phyloP scores from a whole-genome alignment of 768 basidiomycete genomes.

The Auriscalpium vulgare region DNA sequence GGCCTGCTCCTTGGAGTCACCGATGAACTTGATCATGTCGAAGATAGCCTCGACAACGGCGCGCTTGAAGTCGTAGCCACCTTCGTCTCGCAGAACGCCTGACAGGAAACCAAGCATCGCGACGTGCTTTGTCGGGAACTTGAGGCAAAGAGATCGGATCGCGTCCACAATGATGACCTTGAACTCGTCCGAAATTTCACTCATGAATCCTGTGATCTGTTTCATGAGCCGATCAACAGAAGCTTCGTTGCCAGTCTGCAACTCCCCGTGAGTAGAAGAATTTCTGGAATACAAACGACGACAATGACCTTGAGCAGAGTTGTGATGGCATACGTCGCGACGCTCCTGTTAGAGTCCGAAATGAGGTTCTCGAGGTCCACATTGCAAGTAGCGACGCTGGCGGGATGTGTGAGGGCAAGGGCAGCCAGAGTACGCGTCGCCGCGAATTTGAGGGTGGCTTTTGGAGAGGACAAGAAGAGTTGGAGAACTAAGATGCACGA shows the following conservation, averaged over 20 bases:
- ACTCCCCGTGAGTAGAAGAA: conserved; percentile 12
- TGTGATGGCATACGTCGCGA: conserved; percentile 98
- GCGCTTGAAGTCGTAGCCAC: conserved; percentile 99
- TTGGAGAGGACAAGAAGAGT: conserved; percentile 92
- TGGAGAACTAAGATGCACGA: conserved; percentile 62
- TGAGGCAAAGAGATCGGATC: conserved; percentile 95
- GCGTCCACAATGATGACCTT: conserved; percentile 99
- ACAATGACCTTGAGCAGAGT: conserved; percentile 81
- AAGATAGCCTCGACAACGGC: conserved; percentile 99
- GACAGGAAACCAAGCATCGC: conserved; percentile 97
- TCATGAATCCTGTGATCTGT: conserved; percentile 98
- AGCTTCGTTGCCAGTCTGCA: conserved; percentile 94
- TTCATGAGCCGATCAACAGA: conserved; percentile 99
- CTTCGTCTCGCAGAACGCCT: conserved; percentile 94
- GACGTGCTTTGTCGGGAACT: conserved; percentile 94
- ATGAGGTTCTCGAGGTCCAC: conserved; percentile 96
- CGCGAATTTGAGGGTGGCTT: conserved; percentile 92
- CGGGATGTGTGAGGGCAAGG: conserved; percentile 80
- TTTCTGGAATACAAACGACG: not conserved
- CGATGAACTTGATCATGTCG: conserved; percentile 99
- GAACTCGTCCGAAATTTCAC: conserved; percentile 99
- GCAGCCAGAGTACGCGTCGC: conserved; percentile 91
- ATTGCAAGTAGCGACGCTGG: conserved; percentile 86
- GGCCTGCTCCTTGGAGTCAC: conserved; percentile 93
- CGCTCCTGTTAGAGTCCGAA: conserved; percentile 89